A percentile compares a stretch with the other conserved stretches of the same genome.
phyloP scores from a whole-genome alignment of 1,284 basidiomycete species.

The Trametes hirsuta region DNA sequence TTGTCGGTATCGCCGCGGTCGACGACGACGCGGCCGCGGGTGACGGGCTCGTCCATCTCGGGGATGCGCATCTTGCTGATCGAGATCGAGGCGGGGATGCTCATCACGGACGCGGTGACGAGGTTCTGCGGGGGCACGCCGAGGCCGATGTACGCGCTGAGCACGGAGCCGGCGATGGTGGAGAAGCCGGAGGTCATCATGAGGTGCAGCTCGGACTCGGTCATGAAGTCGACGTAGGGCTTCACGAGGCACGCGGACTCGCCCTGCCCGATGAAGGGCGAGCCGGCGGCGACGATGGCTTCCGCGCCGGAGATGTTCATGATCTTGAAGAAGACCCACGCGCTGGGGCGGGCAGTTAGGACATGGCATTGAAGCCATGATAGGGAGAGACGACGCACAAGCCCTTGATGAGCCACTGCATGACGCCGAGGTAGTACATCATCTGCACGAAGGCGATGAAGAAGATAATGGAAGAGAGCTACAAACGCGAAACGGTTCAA shows the following conservation, averaged over 20 bases:
- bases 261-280: slow-evolving; percentile 90
- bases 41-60: slow-evolving; percentile 84
- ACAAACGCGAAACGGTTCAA: background rate
- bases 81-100: slow-evolving; percentile 90
- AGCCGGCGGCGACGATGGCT: slow-evolving; percentile 89
- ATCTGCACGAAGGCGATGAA: slow-evolving; percentile 89
- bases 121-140: slow-evolving; percentile 86
- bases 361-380: background rate
- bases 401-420: slow-evolving; percentile 87
- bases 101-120: slow-evolving; percentile 92
- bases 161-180: slow-evolving; percentile 89
- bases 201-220: slow-evolving; percentile 86
- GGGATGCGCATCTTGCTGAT: slow-evolving; percentile 88
- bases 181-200: slow-evolving; percentile 91
- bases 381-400: slow-evolving; percentile 51
- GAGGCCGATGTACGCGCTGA: slow-evolving; percentile 82
- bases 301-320: slow-evolving; percentile 89
- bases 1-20: slow-evolving; percentile 71
- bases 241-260: slow-evolving; percentile 85
- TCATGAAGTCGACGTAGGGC: slow-evolving; percentile 90
- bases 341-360: slow-evolving; percentile 44
- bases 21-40: slow-evolving; percentile 78
- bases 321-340: slow-evolving; percentile 92
- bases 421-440: slow-evolving; percentile 84
- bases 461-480: slow-evolving; percentile 81